Base-by-base conservation (phyloP, 345 rosid species). In the Bruguiera sexangula region DNA sequence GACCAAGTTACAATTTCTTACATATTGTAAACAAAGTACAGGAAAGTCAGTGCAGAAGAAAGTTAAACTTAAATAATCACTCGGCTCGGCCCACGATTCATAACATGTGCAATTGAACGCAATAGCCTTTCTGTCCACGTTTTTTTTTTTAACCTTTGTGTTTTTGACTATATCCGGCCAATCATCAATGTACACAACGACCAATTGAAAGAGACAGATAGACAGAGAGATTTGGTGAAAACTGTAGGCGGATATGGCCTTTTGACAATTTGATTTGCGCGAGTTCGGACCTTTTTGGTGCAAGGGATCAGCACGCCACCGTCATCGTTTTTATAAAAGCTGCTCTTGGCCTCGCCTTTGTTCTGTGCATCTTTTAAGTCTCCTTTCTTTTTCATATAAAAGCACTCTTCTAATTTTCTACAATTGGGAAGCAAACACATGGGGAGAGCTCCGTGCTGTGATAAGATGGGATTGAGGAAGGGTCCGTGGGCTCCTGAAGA, bases 361-460 rank as follows among this genome's bases (percentile, higher is more conserved):
- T 43, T 43, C 3, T 13, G 19, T 43, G 50, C 50, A 3, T 56
- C 24, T 22, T 22, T 21, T 52, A 8, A 15, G 46, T 21, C 10
- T n/a, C 21, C 22, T 55, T 30, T 52, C 60, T 5, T 52, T 22
- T 66, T 32, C 39, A 11, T 13, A 3, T 34, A n/a, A 7, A 43
- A 15, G 50, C 1, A 15, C 50, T 18, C 18, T 43, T 3, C 1
- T 1, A 43, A 43, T 43, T 43, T 43, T 13, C 16, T 15, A 3
- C 29, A 56, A 10, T 27, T 8, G 55, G 69, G 62, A 60, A 46
- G 70, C 61, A 56, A 32, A 52, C 60, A 57, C 60, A 89, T 89
- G 95, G 95, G 79, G 69, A 81, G 95, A 84, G 87, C 95, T 79
- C 95, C 95, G 48, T 89, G 95, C 71, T 88, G 94, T 64, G 94